These are phyloP conservation scores for Taphrina betulina DNA, from an alignment of 1,139 yeast genomes.

Conservation along the genomic window DNA sequence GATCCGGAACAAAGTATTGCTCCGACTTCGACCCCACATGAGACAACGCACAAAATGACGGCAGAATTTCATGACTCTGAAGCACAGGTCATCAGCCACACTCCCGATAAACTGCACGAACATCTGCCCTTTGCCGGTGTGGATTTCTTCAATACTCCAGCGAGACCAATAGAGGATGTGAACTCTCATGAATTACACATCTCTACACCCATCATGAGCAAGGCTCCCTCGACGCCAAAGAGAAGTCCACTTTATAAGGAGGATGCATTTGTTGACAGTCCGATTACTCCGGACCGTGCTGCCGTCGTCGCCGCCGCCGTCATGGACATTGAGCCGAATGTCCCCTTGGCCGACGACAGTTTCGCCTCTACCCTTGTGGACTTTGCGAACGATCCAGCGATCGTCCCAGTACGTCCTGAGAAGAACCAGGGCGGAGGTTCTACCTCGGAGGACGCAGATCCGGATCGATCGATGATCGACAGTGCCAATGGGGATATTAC, in stretches of 20 bases:
- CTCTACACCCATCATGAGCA: not conserved
- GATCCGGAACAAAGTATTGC: too few relatives aligned
- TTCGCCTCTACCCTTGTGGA: conserved; percentile 19
- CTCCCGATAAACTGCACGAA: not conserved
- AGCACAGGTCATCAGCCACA: not conserved
- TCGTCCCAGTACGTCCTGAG: conserved; percentile 2
- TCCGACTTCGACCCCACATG: too few relatives aligned
- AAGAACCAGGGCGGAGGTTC: not conserved
- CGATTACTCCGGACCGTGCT: not conserved
- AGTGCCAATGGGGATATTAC: not conserved
- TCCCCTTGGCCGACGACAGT: not conserved
- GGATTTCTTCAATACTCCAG: conserved; percentile 5
- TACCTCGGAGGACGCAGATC: not conserved
- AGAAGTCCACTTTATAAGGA: conserved; percentile 20
- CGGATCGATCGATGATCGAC: not conserved
- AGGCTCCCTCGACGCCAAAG: not conserved
- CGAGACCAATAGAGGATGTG: conserved; percentile 15
- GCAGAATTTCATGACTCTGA: not conserved
- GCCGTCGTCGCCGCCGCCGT: not conserved
- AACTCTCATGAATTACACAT: not conserved
- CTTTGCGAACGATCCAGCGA: not conserved
- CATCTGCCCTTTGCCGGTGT: not conserved
- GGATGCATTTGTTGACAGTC: conserved; percentile 8
- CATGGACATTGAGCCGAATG: too few relatives aligned
- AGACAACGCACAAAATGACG: not conserved